Conservation (phyloP, 805 yeast genomes). For the Candida endomychidarum region DNA sequence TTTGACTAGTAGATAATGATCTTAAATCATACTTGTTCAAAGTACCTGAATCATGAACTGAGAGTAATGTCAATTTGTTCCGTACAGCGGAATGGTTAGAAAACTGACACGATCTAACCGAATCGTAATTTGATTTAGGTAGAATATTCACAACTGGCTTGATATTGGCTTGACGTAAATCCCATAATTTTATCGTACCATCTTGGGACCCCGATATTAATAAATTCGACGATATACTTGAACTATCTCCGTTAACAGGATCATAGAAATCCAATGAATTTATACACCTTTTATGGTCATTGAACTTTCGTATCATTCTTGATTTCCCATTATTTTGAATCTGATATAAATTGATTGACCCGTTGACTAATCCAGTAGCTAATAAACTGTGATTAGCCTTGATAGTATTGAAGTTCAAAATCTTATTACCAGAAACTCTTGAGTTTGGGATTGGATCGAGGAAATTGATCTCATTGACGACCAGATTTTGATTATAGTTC, state of each 20-base stretch:
- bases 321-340: constrained; percentile 34
- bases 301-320: constrained; percentile 25
- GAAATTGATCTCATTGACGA: constrained; percentile 35
- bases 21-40: constrained; percentile 88
- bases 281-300: constrained; percentile 43
- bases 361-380: constrained; percentile 43
- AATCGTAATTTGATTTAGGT: constrained; percentile 64
- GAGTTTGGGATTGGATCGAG: constrained; percentile 22
- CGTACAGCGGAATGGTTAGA: constrained; percentile 50
- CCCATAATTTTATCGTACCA: constrained; percentile 78
- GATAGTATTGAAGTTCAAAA: constrained; percentile 40
- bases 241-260: constrained; percentile 15
- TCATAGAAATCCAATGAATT: constrained; percentile 41
- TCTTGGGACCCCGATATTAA: constrained; percentile 69
- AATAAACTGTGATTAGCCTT: constrained; percentile 32
- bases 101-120: constrained; percentile 57
- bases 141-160: constrained; percentile 50
- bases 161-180: constrained; percentile 48
- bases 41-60: constrained; percentile 87
- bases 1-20: constrained; percentile 19
- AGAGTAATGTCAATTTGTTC: constrained; percentile 52
- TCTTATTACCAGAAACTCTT: constrained; percentile 21
- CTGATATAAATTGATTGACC: constrained; percentile 32
- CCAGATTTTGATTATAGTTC: constrained; percentile 28
- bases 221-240: constrained; percentile 15